Conservation (phyloP, 495 filamentous ascomycete genomes). For the Tuber borchii region DNA sequence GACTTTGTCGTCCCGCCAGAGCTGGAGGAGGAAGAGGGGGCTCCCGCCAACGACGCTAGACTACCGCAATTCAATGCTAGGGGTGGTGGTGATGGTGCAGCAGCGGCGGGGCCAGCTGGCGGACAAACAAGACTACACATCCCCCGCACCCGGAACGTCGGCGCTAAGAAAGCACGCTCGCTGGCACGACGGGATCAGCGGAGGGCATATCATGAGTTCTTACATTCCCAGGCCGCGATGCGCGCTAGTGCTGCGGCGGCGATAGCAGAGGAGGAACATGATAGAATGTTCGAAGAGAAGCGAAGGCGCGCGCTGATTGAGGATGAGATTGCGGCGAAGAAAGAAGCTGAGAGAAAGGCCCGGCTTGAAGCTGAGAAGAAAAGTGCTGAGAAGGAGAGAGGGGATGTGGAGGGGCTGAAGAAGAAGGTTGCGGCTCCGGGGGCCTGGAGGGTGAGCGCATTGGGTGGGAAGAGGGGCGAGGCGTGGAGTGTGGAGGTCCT, state of each 20-base stretch:
- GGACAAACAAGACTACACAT: background rate
- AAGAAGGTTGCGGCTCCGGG: slow-evolving; percentile 5
- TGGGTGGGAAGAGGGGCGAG: slow-evolving; percentile 23
- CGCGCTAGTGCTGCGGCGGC: slow-evolving; percentile 41
- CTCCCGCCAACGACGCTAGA: background rate
- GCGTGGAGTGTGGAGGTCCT: slow-evolving; percentile 41
- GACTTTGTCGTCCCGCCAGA: background rate
- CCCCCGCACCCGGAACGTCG: slow-evolving; percentile 42
- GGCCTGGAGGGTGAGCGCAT: slow-evolving; percentile 23
- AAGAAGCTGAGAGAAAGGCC: slow-evolving; percentile 32
- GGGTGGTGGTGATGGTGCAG: background rate
- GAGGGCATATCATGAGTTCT: slow-evolving; percentile 49
- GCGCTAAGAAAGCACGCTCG: slow-evolving; percentile 49
- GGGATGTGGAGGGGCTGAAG: slow-evolving; percentile 23
- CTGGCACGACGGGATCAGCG: slow-evolving; percentile 48
- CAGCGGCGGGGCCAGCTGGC: background rate
- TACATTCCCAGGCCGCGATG: slow-evolving; percentile 44
- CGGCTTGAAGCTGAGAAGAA: slow-evolving; percentile 28
- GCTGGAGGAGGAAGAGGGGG: background rate
- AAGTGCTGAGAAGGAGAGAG: slow-evolving; percentile 36
- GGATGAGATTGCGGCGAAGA: slow-evolving; percentile 43
- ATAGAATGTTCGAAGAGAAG: slow-evolving; percentile 43
- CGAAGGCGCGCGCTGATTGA: slow-evolving; percentile 44
- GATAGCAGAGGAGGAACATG: slow-evolving; percentile 44
- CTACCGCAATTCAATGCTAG: background rate